A percentile compares a stretch with the other conserved stretches of the same genome.
Evolutionary conservation across 1,139 yeast genomes (phyloP).

Genomic region (Yamadazyma spencermartinsiae): DNA sequence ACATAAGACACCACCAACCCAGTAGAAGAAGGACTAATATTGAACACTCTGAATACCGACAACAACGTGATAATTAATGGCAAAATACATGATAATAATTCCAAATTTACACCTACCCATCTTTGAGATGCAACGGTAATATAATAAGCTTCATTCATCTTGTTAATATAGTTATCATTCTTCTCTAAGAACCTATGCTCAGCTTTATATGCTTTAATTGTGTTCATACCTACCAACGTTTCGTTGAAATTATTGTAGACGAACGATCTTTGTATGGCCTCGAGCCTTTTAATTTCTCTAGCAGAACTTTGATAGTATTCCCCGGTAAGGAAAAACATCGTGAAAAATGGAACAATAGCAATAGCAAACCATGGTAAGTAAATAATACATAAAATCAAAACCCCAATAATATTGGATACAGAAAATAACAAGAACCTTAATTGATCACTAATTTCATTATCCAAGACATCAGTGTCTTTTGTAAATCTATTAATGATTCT

Average conservation of each 20-base stretch:
- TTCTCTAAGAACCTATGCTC: constrained; percentile 32
- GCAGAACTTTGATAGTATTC: constrained; percentile 46
- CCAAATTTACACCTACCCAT: constrained; percentile 46
- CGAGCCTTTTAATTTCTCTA: constrained; percentile 46
- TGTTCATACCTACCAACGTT: constrained; percentile 45
- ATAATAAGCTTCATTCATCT: constrained; percentile 46
- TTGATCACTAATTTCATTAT: constrained; percentile 48
- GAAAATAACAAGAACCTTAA: constrained; percentile 43
- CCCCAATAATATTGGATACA: constrained; percentile 41
- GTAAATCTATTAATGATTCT: constrained; percentile 57
- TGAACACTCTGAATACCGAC: constrained; percentile 42
- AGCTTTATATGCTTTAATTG: constrained; percentile 40
- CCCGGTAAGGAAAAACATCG: constrained; percentile 31
- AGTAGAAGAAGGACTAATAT: constrained; percentile 44
- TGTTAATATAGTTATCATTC: constrained; percentile 37
- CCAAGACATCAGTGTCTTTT: constrained; percentile 49
- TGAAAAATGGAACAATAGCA: constrained; percentile 46
- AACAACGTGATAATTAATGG: constrained; percentile 42
- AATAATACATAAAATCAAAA: constrained; percentile 41
- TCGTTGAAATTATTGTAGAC: constrained; percentile 50
- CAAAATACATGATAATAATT: constrained; percentile 37
- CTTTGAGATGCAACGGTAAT: constrained; percentile 45
- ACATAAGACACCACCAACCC: constrained; percentile 47
- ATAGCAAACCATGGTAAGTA: constrained; percentile 50
- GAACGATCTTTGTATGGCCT: constrained; percentile 45